Base-by-base conservation (phyloP, 2,329 filamentous ascomycete species). In the Aspergillus japonicus region DNA sequence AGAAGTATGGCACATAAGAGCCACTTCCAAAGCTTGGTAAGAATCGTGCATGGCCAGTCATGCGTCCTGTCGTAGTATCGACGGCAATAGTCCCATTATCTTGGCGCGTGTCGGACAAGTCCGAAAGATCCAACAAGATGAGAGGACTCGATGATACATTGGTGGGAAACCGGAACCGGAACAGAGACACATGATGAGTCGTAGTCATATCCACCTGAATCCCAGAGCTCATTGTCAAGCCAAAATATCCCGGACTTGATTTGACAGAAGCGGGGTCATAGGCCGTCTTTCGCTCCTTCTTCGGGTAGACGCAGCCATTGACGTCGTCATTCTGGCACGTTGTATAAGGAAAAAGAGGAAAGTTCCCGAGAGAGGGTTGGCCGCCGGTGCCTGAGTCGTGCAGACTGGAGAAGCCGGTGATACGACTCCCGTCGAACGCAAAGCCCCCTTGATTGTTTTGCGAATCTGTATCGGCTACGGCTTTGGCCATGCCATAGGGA, bases 271-370 rank as follows among this genome's bases (percentile, higher is more conserved):
- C 76, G 35, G 81, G 75, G 47, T 78, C 70, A 57, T 86, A 86
- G 2, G 67, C 57, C 50, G 77, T 68, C 71, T 80, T 63, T 71
- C 85, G 80, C 35, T 79, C 74, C 52, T 73, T 78, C 68, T 87
- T 86, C 5, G 84, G 83, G 63, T 85, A 90, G 2, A 75, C 76
- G 70, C 88, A 90, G 14, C 78, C 79, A 71, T 90, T 79, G 59
- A 91, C 75, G 29, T 86, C 81, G 61, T 89, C 84, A 42, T 77
- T 80, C 0, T 79, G 77, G 65, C 89, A 92, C 39, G 80, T 79
- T 10, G 81, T 75, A 66, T 89, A 87, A 0, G 89, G 82, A 65
- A 92, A 91, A 1, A 91, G 76, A 1, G 89, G 86, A 57, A 91
- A 91, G 68, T 90, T 90, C 5, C 89, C 89, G 1, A 92, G 77